Percentiles rank a stretch among this genome's conserved stretches.
phyloP scores from a whole-genome alignment of 2,329 filamentous ascomycete species.

The Apiospora saccharicola region DNA sequence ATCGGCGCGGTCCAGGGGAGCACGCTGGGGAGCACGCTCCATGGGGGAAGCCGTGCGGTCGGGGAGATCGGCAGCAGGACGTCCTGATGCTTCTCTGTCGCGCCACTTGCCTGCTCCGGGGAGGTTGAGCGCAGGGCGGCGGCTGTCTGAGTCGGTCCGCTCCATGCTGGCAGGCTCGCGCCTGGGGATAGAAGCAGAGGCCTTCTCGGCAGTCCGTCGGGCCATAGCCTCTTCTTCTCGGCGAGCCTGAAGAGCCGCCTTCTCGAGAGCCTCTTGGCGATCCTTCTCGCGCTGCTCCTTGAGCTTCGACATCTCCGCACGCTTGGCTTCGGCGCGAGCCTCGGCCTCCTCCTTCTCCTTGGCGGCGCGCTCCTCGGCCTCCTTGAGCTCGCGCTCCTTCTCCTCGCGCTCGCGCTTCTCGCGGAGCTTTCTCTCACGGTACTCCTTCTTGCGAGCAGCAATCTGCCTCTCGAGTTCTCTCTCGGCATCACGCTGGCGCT shows the following conservation, averaged over 20 bases:
- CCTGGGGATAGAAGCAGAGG: conserved; percentile 50
- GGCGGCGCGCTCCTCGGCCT: conserved; percentile 84
- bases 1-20: conserved; percentile 46
- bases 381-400: conserved; percentile 76
- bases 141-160: conserved; percentile 42
- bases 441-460: conserved; percentile 84
- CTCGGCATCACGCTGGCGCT: conserved; percentile 88
- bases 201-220: conserved; percentile 72
- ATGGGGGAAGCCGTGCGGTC: conserved; percentile 35
- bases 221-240: conserved; percentile 90
- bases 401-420: conserved; percentile 89
- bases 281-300: conserved; percentile 72
- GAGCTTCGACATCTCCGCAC: conserved; percentile 71
- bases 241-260: conserved; percentile 74
- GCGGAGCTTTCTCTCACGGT: conserved; percentile 80
- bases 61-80: conserved; percentile 43
- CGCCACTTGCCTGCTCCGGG: conserved; percentile 52
- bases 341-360: conserved; percentile 88
- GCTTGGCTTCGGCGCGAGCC: conserved; percentile 80
- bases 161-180: conserved; percentile 49
- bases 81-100: conserved; percentile 46
- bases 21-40: conserved; percentile 24
- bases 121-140: conserved; percentile 38
- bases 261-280: conserved; percentile 72
- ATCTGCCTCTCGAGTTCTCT: conserved; percentile 94